These are phyloP conservation scores for Cutaneotrichosporon cyanovorans DNA, from an alignment of 1,284 basidiomycete genomes.

Conservation along the genomic window DNA sequence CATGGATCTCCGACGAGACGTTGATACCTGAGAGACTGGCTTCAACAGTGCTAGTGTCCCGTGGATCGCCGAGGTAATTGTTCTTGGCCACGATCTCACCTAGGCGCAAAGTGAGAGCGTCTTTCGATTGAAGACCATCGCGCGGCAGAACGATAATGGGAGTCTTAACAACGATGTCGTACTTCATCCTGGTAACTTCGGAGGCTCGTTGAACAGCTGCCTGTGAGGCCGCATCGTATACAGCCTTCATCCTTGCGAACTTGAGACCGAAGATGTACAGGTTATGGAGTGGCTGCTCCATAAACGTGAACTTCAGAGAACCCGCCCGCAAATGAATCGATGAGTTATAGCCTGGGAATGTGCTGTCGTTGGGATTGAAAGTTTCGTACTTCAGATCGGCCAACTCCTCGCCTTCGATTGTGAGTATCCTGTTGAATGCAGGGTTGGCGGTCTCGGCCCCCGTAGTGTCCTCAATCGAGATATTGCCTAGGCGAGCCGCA, in stretches of 20 bases:
- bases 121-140: slow-evolving; percentile 57
- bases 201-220: slow-evolving; percentile 87
- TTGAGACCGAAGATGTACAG: slow-evolving; percentile 79
- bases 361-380: slow-evolving; percentile 57
- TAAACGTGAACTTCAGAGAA: slow-evolving; percentile 81
- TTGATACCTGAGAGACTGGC: slow-evolving; percentile 83
- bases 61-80: slow-evolving; percentile 55
- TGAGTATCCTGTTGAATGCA: slow-evolving; percentile 75
- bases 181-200: slow-evolving; percentile 78
- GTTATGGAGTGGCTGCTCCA: slow-evolving; percentile 78
- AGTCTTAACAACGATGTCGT: slow-evolving; percentile 81
- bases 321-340: slow-evolving; percentile 78
- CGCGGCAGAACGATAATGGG: slow-evolving; percentile 88
- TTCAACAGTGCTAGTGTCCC: slow-evolving; percentile 55
- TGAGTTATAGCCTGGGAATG: slow-evolving; percentile 78
- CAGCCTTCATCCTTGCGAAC: slow-evolving; percentile 80
- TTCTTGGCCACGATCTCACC: slow-evolving; percentile 87
- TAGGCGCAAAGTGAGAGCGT: slow-evolving; percentile 71
- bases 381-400: slow-evolving; percentile 95
- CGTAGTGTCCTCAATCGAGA: slow-evolving; percentile 77
- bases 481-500: slow-evolving; percentile 73
- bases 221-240: slow-evolving; percentile 89
- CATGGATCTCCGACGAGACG: slow-evolving; percentile 62
- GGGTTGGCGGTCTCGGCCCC: slow-evolving; percentile 54
- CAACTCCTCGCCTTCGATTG: slow-evolving; percentile 91